Evolutionary conservation across 2,329 filamentous ascomycete species (phyloP), one percentile per base, ranked within the genome.

Genomic region (Blumeria graminis): DNA sequence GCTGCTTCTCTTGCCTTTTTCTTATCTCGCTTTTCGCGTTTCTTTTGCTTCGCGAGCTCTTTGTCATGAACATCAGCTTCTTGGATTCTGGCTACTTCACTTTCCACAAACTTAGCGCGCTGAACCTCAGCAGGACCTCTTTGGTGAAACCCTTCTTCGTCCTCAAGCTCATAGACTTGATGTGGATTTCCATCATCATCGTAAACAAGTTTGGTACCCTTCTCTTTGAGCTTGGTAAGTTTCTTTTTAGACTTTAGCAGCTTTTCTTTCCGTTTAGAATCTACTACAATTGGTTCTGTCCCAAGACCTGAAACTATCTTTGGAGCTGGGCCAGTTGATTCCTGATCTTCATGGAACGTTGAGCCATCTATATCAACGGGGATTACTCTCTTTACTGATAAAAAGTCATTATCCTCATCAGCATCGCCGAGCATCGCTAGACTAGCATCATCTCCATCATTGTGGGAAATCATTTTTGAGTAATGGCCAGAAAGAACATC

Each of bases 401-500:
- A 73, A 75, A 98, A 95, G 61, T 93, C 83, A 53, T 86, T 82
- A 54, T 86, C 84, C 56, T 82, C 82, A 53, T 81, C 79, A 5
- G 74, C 76, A 56, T 78, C 76, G 3, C 67, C 72, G 33, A 54
- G 45, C 6, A 14, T 13, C 56, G 74, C 68, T 6, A 69, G 68
- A 2, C 69, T 65, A 28, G 69, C 70, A 43, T 72, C 70, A 55
- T 76, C 80, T 41, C 81, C 75, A 2, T 28, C 22, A 28, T 28
- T 28, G 22, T 28, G 22, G 55, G 75, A 75, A 58, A 96, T 81
- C 60, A 98, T 76, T 65, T 90, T 94, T 58, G 80, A 79, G 72
- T 95, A 96, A 70, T 98, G 92, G 57, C 83, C 81, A n/a, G 90
- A 89, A 61, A 98, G 71, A 35, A 98, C 85, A 66, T 95, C 89